Conservation (phyloP, 345 rosid species). For the Eucalyptus polyanthemos region DNA sequence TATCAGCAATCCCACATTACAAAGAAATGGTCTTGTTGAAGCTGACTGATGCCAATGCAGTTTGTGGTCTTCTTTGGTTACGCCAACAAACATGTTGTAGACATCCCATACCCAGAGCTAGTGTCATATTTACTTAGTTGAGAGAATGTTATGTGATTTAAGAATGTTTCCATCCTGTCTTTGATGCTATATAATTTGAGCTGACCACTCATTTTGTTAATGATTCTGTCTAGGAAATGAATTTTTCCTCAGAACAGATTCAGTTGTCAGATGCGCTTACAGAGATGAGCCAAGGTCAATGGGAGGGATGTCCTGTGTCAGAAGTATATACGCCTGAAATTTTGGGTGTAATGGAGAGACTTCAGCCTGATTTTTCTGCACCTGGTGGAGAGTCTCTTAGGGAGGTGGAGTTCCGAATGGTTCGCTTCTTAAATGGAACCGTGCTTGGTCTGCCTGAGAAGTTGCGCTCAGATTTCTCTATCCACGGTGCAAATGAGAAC, state of each 20-base stretch:
- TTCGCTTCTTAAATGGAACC: conserved; percentile 67
- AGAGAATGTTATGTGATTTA: not conserved
- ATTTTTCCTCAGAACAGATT: conserved; percentile 54
- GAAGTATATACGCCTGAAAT: conserved; percentile 59
- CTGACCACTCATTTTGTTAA: conserved; percentile 2
- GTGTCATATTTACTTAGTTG: not conserved
- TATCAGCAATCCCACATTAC: not conserved
- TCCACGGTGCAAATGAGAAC: conserved; percentile 16
- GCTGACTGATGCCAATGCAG: not conserved
- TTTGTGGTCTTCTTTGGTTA: not conserved
- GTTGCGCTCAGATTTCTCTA: conserved; percentile 43
- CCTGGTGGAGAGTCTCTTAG: conserved; percentile 93
- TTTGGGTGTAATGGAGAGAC: conserved; percentile 47
- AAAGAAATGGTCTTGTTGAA: not conserved
- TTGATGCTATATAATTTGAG: not conserved
- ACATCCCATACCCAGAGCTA: not conserved
- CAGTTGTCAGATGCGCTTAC: conserved; percentile 54
- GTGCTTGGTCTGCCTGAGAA: conserved; percentile 53
- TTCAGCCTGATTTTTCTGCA: conserved; percentile 82
- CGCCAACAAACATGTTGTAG: not conserved
- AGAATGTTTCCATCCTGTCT: not conserved
- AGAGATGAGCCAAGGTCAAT: conserved; percentile 76
- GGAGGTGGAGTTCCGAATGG: conserved; percentile 84
- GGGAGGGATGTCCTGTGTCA: conserved; percentile 70
- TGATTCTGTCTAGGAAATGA: conserved; percentile 51